Evolutionary conservation across 768 basidiomycete genomes (phyloP), one percentile per base, ranked within the genome.

Genomic region (Wakefieldia striispora): DNA sequence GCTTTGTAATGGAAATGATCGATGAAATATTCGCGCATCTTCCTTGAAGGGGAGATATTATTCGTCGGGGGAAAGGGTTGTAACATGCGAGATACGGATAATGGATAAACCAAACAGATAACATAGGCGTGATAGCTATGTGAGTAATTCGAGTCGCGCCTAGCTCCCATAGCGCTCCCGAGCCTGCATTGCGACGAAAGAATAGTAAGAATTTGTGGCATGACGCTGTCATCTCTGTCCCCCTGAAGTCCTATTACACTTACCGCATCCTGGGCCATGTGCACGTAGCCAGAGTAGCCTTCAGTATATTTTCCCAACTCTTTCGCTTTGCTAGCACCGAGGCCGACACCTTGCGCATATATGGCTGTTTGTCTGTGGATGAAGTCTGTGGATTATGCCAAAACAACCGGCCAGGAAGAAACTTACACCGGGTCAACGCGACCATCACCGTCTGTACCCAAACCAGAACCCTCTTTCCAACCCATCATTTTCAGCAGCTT

Each of bases 401-500:
- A 16, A 23, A 40, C 35, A 26, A 39, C 41, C 9, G 14, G 14
- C 3, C 6, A 16, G 34, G 38, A 53, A 38, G 23, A 34, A 42
- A 41, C 1, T 42, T 67, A 88, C 84, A 97, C 83, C 12, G 95
- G 94, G 48, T 95, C 91, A 11, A 91, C 84, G 49, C 93, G 71
- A 38, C 95, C 95, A 45, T 91, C 88, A 4, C 88, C 88, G 40
- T 78, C 77, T 7, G 82, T 78, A 1, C 95, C 95, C 35, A 98
- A 70, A 1, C 95, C 95, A 14, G 80, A 83, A 6, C 95, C 95
- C 60, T 88, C 88, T 54, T 79, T 89, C 95, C 95, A 98, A 1
- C 95, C 97, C 95, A 98, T 97, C 82, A 95, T 95, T 67, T 92
- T 91, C 54, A 98, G 68, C 49, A 99, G 66, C 62, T 91, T 94